Conservation (phyloP, 441 rosid species). For the Geranium incanum region DNA sequence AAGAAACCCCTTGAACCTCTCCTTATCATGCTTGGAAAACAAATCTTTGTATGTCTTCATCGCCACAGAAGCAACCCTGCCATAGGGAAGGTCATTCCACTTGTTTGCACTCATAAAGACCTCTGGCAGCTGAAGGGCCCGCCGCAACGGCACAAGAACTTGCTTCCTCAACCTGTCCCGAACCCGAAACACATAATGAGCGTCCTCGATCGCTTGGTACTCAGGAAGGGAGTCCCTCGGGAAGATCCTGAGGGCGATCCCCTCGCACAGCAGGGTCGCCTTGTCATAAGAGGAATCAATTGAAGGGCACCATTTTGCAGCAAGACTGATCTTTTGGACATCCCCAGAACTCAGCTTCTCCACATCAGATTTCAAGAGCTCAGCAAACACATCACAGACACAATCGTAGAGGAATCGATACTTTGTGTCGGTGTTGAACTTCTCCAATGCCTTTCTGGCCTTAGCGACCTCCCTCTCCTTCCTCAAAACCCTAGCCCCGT, state of each 20-base stretch:
- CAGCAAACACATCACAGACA: constrained; percentile 31
- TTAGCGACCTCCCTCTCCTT: constrained; percentile 27
- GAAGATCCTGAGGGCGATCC: constrained; percentile 34
- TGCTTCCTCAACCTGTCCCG: constrained; percentile 42
- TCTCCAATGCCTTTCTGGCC: constrained; percentile 32
- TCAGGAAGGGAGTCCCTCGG: constrained; percentile 27
- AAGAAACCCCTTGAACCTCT: constrained; percentile 43
- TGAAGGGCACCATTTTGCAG: constrained; percentile 51
- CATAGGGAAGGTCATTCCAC: constrained; percentile 32
- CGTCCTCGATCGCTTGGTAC: constrained; percentile 35
- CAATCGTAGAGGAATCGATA: constrained; percentile 30
- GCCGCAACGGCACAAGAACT: constrained; percentile 36
- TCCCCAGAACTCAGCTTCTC: constrained; percentile 27
- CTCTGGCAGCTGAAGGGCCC: constrained; percentile 36
- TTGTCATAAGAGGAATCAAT: constrained; percentile 39
- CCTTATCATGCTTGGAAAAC: constrained; percentile 43
- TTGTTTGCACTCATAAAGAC: constrained; percentile 34
- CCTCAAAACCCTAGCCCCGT: constrained; percentile 28
- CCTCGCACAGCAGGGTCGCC: constrained; percentile 39
- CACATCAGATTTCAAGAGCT: constrained; percentile 31
- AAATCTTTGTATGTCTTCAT: constrained; percentile 35
- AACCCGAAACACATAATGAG: constrained; percentile 35
- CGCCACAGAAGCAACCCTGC: constrained; percentile 45
- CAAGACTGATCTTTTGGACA: constrained; percentile 31
- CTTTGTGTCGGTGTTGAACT: constrained; percentile 29